These are phyloP conservation scores for Myriosclerotinia duriaeana DNA, from an alignment of 2,329 filamentous ascomycete species.

Conservation along the genomic window DNA sequence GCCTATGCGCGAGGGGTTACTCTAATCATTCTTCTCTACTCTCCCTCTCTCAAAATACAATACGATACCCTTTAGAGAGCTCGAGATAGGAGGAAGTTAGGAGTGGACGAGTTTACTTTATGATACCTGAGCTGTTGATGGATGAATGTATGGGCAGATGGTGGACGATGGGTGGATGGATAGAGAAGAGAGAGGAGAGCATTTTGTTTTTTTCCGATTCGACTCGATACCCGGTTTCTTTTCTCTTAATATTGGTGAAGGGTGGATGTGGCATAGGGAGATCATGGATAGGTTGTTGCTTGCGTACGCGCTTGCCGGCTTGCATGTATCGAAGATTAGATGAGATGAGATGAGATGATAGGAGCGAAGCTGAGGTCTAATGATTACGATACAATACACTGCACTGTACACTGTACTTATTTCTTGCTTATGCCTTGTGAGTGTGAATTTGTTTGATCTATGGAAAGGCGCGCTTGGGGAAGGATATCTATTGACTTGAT, in stretches of 20 bases:
- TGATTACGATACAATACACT: conserved; percentile 7
- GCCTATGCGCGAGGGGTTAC: conserved; percentile 3
- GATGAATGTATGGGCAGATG: too few relatives aligned
- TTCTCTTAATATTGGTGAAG: conserved; percentile 14
- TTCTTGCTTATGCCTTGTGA: neutral
- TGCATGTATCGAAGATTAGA: neutral
- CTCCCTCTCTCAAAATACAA: neutral
- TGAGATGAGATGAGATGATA: neutral
- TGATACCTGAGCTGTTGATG: conserved; percentile 1
- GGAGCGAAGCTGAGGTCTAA: conserved; percentile 1
- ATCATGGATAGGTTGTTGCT: neutral
- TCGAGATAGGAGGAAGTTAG: neutral
- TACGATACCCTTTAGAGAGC: conserved; percentile 3
- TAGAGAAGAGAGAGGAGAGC: neutral
- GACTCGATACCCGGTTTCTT: conserved; percentile 21
- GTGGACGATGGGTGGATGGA: neutral
- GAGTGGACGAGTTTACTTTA: neutral
- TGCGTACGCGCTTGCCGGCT: neutral
- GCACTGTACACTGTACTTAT: neutral
- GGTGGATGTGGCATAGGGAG: neutral
- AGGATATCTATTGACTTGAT: too few relatives aligned
- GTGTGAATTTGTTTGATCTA: neutral
- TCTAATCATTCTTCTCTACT: neutral
- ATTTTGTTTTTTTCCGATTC: conserved; percentile 16
- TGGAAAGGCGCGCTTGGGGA: neutral